These are phyloP conservation scores for Fusarium decemcellulare DNA, from an alignment of 2,329 filamentous ascomycete species.

Conservation along the genomic window DNA sequence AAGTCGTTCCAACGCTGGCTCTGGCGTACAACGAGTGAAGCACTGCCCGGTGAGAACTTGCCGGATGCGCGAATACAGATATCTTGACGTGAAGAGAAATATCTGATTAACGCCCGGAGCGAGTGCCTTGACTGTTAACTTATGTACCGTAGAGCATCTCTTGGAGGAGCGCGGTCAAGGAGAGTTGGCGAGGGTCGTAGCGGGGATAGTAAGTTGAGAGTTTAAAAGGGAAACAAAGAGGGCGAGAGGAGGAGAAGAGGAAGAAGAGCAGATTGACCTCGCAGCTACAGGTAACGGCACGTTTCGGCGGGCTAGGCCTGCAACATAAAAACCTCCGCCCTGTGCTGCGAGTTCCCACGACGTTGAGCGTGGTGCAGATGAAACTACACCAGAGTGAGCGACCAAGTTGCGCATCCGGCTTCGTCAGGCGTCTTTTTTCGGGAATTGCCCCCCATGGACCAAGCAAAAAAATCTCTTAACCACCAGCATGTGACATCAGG, in stretches of 20 bases:
- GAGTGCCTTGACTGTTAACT: background rate
- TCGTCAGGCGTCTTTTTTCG: constrained; percentile 20
- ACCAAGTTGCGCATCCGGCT: constrained; percentile 10
- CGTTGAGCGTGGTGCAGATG: constrained; percentile 15
- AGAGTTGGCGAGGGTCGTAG: background rate
- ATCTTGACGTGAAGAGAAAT: background rate
- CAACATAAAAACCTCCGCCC: constrained; percentile 33
- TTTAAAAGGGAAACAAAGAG: constrained; percentile 1
- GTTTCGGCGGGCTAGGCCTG: constrained; percentile 24
- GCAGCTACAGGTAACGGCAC: constrained; percentile 37
- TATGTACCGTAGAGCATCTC: constrained; percentile 9
- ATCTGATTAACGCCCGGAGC: background rate
- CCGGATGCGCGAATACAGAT: background rate
- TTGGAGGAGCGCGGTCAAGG: constrained; percentile 3
- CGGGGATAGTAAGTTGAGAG: background rate
- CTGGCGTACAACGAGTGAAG: background rate
- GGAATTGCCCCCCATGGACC: constrained; percentile 6
- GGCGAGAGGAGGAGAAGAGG: background rate
- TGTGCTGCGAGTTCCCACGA: constrained; percentile 37
- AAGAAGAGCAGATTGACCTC: constrained; percentile 21
- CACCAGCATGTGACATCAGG: constrained; percentile 47
- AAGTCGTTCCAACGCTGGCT: background rate
- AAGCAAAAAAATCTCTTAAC: constrained; percentile 47
- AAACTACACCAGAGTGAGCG: constrained; percentile 15
- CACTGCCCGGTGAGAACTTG: background rate